Evolutionary conservation across 257 asterid genomes (phyloP).

Genomic region (Salvia splendens): DNA sequence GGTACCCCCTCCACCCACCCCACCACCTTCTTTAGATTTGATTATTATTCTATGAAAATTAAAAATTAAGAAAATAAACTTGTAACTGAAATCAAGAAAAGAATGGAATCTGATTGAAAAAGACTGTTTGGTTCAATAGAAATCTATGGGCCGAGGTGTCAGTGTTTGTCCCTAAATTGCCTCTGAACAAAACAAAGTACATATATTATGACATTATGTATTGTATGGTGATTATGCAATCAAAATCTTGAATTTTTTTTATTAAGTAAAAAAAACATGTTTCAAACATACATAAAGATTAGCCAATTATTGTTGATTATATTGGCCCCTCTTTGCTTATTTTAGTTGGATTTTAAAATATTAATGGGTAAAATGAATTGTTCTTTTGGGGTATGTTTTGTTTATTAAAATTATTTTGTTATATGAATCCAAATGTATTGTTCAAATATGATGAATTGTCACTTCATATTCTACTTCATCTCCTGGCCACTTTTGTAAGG

Average conservation of each 20-base stretch:
- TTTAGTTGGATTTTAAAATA: background rate
- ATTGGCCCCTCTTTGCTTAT: background rate
- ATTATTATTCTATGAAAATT: background rate
- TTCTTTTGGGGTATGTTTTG: background rate
- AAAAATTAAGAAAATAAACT: too few species aligned
- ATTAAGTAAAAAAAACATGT: background rate
- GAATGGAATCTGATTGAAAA: slow-evolving; percentile 31
- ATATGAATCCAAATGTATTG: background rate
- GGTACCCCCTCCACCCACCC: slow-evolving; percentile 4
- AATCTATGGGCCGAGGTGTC: slow-evolving; percentile 35
- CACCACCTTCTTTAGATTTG: background rate
- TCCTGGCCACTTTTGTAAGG: background rate
- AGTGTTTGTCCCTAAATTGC: slow-evolving; percentile 32
- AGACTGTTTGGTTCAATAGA: slow-evolving; percentile 23
- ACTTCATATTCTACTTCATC: background rate
- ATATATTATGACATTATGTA: background rate
- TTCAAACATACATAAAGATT: background rate
- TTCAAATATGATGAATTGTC: background rate
- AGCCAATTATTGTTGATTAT: background rate
- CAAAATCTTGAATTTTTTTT: background rate
- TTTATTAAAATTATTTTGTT: background rate
- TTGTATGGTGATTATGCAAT: background rate
- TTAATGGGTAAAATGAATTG: background rate
- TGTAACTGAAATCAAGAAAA: slow-evolving; percentile 30
- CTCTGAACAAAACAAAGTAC: slow-evolving; percentile 35